Evolutionary conservation across 257 asterid species (phyloP).

Genomic region (Oldenlandia corymbosa): DNA sequence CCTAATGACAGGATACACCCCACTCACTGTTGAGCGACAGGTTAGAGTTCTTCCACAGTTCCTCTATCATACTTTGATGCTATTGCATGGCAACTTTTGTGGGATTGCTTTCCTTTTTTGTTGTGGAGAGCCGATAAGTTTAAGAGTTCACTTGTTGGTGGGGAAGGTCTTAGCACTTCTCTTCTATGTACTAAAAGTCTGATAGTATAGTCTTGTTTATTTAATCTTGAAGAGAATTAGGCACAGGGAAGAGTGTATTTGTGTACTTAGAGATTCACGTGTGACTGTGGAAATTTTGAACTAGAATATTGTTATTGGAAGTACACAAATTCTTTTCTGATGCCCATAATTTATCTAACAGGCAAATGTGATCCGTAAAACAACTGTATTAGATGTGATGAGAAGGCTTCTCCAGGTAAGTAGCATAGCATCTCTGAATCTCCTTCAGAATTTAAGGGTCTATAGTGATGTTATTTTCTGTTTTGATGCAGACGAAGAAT

Average conservation of each 20-base stretch:
- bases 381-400: slow-evolving; percentile 98
- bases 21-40: slow-evolving; percentile 98
- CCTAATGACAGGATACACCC: slow-evolving; percentile 97
- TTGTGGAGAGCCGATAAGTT: not conserved
- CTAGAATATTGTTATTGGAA: not conserved
- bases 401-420: slow-evolving; percentile 98
- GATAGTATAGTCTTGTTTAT: not conserved
- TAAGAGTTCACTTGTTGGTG: not conserved
- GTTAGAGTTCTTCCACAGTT: slow-evolving; percentile 38
- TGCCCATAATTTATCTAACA: slow-evolving; percentile 34
- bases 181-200: not conserved
- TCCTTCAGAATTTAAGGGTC: slow-evolving; percentile 15
- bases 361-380: slow-evolving; percentile 96
- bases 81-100: not conserved
- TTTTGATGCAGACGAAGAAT: slow-evolving; percentile 72
- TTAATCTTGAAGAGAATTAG: not conserved
- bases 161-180: not conserved
- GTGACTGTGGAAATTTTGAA: not conserved
- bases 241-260: not conserved
- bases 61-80: slow-evolving; percentile 1
- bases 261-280: not conserved
- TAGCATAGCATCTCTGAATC: slow-evolving; percentile 3
- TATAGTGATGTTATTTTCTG: slow-evolving; percentile 17
- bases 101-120: not conserved
- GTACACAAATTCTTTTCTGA: slow-evolving; percentile 9